A percentile compares a stretch with the other conserved stretches of the same genome.
These are phyloP conservation scores for Pseudozyma tsukubaensis DNA, from an alignment of 1,284 basidiomycete species.

Conservation along the genomic window DNA sequence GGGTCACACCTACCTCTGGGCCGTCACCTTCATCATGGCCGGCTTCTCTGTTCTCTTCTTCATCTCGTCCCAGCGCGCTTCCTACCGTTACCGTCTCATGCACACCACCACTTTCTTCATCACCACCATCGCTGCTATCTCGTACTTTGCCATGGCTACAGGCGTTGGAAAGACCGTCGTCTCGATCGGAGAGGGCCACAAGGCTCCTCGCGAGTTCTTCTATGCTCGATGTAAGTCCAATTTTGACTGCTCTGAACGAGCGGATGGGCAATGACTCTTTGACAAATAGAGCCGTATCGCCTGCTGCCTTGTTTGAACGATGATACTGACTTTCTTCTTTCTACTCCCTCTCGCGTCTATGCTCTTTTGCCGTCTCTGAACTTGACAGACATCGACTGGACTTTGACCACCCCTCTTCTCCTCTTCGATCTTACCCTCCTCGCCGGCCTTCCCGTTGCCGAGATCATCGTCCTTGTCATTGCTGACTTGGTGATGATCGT, in stretches of 20 bases:
- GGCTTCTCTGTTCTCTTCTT: constrained; percentile 53
- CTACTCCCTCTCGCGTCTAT: neutral
- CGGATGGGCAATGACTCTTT: neutral
- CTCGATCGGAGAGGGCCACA: constrained; percentile 30
- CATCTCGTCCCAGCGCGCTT: constrained; percentile 53
- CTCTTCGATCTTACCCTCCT: constrained; percentile 59
- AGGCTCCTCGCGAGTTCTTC: constrained; percentile 48
- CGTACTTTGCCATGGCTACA: constrained; percentile 62
- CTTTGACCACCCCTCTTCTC: constrained; percentile 55
- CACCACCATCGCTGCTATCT: constrained; percentile 50
- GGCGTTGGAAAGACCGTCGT: constrained; percentile 51
- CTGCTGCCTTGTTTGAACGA: constrained; percentile 3
- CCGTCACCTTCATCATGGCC: constrained; percentile 57
- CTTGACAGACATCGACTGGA: constrained; percentile 58
- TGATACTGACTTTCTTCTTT: neutral
- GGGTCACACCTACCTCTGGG: constrained; percentile 58
- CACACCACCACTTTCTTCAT: constrained; percentile 59
- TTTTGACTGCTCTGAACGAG: neutral
- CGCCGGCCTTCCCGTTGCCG: constrained; percentile 57
- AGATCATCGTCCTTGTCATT: constrained; percentile 54
- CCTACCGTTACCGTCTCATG: constrained; percentile 60
- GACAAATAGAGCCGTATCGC: neutral
- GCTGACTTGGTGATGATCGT: constrained; percentile 59
- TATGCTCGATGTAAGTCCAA: constrained; percentile 53
- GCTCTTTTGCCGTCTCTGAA: neutral